These are phyloP conservation scores for Elongisporangium prolatum DNA, from an alignment of 352 stramenopile species.

Conservation along the genomic window DNA sequence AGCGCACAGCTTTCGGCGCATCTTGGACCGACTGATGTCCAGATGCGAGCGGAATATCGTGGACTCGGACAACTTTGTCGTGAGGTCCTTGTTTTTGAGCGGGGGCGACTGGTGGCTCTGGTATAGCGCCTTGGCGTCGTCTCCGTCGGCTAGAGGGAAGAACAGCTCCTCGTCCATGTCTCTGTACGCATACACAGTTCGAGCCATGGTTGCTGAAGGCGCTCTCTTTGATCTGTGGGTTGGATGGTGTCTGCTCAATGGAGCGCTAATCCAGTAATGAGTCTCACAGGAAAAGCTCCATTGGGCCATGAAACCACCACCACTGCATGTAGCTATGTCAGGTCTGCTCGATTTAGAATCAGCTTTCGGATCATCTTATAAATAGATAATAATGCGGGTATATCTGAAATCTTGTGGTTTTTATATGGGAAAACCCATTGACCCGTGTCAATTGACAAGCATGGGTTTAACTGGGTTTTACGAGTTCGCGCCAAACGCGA, in stretches of 20 bases:
- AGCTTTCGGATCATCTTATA: no score
- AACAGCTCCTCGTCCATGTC: background rate
- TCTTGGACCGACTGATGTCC: background rate
- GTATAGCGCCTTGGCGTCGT: background rate
- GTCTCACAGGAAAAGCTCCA: background rate
- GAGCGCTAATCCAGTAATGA: background rate
- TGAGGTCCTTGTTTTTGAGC: background rate
- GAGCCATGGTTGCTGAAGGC: background rate
- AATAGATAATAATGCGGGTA: no score
- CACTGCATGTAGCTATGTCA: background rate
- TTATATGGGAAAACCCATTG: background rate
- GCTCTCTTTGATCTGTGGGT: background rate
- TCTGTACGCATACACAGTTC: background rate
- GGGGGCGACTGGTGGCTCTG: background rate
- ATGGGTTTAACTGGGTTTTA: background rate
- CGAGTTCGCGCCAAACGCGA: background rate
- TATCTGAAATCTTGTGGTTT: no score
- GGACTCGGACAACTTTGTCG: background rate
- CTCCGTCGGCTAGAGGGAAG: background rate
- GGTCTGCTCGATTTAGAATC: no score
- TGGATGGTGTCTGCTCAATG: background rate
- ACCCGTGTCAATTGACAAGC: background rate
- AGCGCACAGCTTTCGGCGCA: slow-evolving; percentile 2
- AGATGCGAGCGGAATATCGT: background rate
- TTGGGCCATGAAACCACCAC: background rate